These are phyloP conservation scores for Rhododendron molle DNA, from an alignment of 148 eudicot genomes.

Conservation along the genomic window DNA sequence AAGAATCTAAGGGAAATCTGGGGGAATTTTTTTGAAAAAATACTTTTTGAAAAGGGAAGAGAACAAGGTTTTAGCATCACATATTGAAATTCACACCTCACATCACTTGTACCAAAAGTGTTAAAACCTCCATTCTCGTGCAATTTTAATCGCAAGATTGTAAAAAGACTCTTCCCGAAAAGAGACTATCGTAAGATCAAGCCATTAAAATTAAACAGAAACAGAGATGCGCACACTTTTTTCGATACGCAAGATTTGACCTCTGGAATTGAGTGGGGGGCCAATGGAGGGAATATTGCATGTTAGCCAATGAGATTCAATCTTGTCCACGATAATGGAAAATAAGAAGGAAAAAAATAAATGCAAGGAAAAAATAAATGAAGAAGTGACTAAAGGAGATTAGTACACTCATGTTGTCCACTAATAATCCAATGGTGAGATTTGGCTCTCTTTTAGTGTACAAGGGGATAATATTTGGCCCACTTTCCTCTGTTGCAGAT, in stretches of 20 bases:
- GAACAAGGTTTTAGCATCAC: too few relatives aligned
- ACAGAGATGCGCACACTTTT: too few relatives aligned
- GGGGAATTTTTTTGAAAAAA: too few relatives aligned
- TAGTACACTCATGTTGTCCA: slow-evolving; percentile 6
- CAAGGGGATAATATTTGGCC: not conserved
- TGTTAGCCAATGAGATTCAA: not conserved
- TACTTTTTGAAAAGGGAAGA: too few relatives aligned
- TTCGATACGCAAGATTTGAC: not conserved
- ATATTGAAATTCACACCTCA: not conserved
- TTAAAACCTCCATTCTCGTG: too few relatives aligned
- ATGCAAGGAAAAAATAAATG: not conserved
- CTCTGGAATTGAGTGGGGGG: not conserved
- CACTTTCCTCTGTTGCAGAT: slow-evolving; percentile 2
- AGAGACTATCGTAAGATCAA: too few relatives aligned
- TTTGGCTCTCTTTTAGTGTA: not conserved
- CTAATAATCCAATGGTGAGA: not conserved
- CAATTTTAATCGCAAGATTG: too few relatives aligned
- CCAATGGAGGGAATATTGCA: not conserved
- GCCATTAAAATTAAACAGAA: too few relatives aligned
- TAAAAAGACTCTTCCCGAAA: too few relatives aligned
- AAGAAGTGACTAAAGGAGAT: slow-evolving; percentile 1
- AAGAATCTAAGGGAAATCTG: too few relatives aligned
- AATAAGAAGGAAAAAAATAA: too few relatives aligned
- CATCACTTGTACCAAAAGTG: too few relatives aligned
- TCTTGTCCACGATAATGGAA: not conserved